These are phyloP conservation scores for Oryza longistaminata DNA, from an alignment of 176 grass and related monocot genomes.

Conservation along the genomic window DNA sequence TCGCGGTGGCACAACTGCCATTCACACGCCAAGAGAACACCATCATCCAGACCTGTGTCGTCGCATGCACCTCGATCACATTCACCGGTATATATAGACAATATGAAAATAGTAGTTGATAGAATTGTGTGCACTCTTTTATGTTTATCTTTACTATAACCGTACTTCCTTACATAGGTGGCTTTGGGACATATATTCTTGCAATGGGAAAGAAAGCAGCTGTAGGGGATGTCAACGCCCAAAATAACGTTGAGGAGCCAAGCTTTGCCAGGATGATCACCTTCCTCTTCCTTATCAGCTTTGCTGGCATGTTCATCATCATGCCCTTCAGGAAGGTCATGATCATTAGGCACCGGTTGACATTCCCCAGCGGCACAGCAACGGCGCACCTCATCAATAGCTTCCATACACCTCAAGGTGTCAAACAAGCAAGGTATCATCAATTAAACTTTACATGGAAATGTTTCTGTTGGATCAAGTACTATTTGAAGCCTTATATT, in stretches of 20 bases:
- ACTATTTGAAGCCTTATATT: not conserved
- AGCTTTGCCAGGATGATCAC: conserved; percentile 36
- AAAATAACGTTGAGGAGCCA: conserved; percentile 37
- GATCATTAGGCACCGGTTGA: conserved; percentile 60
- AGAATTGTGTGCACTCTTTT: not conserved
- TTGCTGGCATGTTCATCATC: conserved; percentile 57
- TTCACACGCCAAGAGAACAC: conserved; percentile 45
- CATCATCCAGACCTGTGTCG: conserved; percentile 35
- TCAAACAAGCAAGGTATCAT: conserved; percentile 16
- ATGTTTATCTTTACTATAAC: not conserved
- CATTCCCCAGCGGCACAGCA: conserved; percentile 60
- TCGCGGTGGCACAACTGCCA: conserved; percentile 1
- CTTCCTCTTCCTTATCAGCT: conserved; percentile 57
- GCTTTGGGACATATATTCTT: conserved; percentile 33
- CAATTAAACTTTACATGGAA: not conserved
- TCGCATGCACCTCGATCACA: conserved; percentile 21
- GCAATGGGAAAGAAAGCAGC: conserved; percentile 25
- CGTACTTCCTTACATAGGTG: not conserved
- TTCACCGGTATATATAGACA: conserved; percentile 14
- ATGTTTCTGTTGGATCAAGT: not conserved
- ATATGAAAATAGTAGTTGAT: not conserved
- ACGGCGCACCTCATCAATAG: conserved; percentile 74
- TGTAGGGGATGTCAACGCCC: not conserved
- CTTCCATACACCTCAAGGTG: conserved; percentile 59
- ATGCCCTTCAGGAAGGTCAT: conserved; percentile 61